Conservation (phyloP, 208 protist genomes). For the Leishmania guyanensis region DNA sequence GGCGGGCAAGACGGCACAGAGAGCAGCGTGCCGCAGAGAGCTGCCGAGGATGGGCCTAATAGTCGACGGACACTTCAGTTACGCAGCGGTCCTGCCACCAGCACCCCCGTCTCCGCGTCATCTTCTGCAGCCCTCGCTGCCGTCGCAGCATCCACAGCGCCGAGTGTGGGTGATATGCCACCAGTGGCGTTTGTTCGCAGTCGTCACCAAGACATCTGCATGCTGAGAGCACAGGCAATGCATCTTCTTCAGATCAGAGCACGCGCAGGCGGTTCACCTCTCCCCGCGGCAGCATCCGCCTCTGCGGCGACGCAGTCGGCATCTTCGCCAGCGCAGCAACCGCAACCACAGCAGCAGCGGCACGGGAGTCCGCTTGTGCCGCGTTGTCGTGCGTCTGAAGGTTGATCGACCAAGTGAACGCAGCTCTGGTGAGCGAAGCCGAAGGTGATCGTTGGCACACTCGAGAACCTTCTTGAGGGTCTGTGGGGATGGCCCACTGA, state of each 20-base stretch:
- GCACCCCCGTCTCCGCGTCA: conserved; percentile 1
- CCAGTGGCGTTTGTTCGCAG: conserved; percentile 25
- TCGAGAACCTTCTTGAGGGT: neutral
- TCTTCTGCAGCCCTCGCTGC: neutral
- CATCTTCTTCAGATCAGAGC: conserved; percentile 18
- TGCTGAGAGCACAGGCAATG: conserved; percentile 20
- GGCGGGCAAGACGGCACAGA: neutral
- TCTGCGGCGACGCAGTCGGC: neutral
- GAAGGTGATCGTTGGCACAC: neutral
- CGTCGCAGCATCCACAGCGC: neutral
- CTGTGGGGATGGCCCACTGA: neutral
- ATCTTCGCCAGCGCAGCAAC: neutral
- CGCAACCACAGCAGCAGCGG: neutral
- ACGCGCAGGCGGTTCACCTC: neutral
- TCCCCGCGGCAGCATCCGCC: neutral
- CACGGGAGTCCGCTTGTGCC: neutral
- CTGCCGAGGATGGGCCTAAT: neutral
- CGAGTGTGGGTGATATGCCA: conserved; percentile 8
- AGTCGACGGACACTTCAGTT: neutral
- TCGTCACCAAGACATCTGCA: conserved; percentile 17
- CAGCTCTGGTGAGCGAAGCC: neutral
- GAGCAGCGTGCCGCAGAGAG: neutral
- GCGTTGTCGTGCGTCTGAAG: neutral
- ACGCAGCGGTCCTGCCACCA: neutral
- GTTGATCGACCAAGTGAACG: neutral